These are phyloP conservation scores for Saururus chinensis DNA, from an alignment of 164 flowering plant genomes.

Conservation along the genomic window DNA sequence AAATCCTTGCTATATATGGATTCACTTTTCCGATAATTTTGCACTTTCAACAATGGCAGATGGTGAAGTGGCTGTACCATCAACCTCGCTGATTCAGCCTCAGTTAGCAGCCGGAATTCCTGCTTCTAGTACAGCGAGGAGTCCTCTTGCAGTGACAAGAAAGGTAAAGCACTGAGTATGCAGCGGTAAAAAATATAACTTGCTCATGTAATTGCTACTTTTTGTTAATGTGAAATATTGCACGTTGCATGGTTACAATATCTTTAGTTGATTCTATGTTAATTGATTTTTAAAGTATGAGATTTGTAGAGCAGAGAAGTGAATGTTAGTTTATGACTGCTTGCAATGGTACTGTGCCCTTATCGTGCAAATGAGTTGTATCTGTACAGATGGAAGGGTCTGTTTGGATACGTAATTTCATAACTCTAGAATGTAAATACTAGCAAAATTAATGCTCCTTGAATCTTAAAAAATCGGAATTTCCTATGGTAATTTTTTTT, in stretches of 20 bases:
- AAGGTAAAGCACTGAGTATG: constrained; percentile 27
- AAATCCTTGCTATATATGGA: neutral
- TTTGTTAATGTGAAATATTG: neutral
- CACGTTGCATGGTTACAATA: neutral
- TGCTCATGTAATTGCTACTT: neutral
- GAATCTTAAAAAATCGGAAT: too few species aligned
- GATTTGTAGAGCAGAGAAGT: neutral
- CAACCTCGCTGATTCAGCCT: constrained; percentile 22
- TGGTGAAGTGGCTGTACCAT: constrained; percentile 23
- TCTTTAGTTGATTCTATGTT: neutral
- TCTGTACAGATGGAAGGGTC: neutral
- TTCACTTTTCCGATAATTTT: neutral
- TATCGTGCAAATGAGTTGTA: neutral
- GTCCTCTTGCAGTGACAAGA: constrained; percentile 27
- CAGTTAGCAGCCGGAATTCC: constrained; percentile 27
- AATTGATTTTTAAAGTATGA: neutral
- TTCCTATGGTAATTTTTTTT: too few species aligned
- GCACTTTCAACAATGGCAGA: constrained; percentile 23
- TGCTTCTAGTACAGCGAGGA: constrained; percentile 30
- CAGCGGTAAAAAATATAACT: neutral
- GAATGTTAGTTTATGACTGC: neutral
- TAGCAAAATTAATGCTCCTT: too few species aligned
- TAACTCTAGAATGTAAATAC: too few species aligned
- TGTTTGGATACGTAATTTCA: too few species aligned
- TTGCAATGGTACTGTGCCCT: too few species aligned